Conservation (phyloP, 116 monocot species). For the Trichopus zeylanicus region DNA sequence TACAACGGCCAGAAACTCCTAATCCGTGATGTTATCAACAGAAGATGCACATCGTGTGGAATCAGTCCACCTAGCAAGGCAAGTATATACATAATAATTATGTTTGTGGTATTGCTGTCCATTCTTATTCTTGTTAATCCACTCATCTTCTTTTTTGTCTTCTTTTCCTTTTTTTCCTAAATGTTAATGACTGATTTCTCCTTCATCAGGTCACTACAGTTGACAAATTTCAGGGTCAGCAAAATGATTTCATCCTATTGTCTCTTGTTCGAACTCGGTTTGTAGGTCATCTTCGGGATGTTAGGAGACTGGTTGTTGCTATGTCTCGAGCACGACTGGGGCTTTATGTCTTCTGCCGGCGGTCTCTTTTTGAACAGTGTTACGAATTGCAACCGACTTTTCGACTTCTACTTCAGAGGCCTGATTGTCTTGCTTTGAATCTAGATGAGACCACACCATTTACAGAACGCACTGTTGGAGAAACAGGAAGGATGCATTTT, state of each 20-base stretch:
- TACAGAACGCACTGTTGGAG: slow-evolving; percentile 73
- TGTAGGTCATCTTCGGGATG: slow-evolving; percentile 96
- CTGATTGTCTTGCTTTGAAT: slow-evolving; percentile 68
- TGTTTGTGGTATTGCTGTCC: background rate
- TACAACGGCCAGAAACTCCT: slow-evolving; percentile 99
- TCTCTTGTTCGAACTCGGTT: slow-evolving; percentile 95
- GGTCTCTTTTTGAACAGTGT: slow-evolving; percentile 93
- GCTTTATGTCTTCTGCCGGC: slow-evolving; percentile 82
- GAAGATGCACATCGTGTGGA: slow-evolving; percentile 70
- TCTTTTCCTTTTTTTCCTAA: no score
- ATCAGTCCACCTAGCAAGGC: slow-evolving; percentile 97
- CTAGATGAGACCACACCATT: slow-evolving; percentile 64
- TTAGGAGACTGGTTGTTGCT: slow-evolving; percentile 87
- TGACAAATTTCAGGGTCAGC: slow-evolving; percentile 99
- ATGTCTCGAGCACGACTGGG: slow-evolving; percentile 97
- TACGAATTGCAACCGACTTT: slow-evolving; percentile 95
- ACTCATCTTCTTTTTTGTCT: background rate
- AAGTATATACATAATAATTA: slow-evolving; percentile 11
- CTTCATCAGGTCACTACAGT: slow-evolving; percentile 72
- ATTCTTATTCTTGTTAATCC: background rate
- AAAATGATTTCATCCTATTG: slow-evolving; percentile 92
- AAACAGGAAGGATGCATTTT: slow-evolving; percentile 54
- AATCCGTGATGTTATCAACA: slow-evolving; percentile 91
- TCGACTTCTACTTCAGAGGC: slow-evolving; percentile 76
- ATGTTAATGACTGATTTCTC: background rate